Conservation (phyloP, 2,329 filamentous ascomycete species). For the Cercospora sp. region DNA sequence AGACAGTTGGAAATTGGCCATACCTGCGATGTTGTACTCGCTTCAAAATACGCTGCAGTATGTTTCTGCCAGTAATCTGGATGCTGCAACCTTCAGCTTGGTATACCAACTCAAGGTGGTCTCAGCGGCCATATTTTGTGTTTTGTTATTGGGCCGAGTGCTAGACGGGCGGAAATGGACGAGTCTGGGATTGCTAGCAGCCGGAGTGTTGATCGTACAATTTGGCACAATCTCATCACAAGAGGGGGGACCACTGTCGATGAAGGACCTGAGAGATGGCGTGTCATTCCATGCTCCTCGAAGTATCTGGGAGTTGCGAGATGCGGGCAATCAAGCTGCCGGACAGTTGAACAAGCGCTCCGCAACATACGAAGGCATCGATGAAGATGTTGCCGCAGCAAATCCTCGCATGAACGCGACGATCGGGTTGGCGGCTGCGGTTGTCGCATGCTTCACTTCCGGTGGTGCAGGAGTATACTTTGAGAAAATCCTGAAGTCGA, state of each 20-base stretch:
- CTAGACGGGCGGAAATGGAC: slow-evolving; percentile 76
- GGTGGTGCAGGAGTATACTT: slow-evolving; percentile 84
- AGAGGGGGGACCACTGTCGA: slow-evolving; percentile 54
- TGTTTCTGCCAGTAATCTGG: slow-evolving; percentile 83
- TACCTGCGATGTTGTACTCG: slow-evolving; percentile 86
- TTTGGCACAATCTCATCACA: slow-evolving; percentile 63
- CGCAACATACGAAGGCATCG: slow-evolving; percentile 87
- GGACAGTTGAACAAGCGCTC: slow-evolving; percentile 65
- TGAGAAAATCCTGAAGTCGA: slow-evolving; percentile 86
- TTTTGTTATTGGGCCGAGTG: slow-evolving; percentile 69
- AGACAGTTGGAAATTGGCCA: slow-evolving; percentile 91
- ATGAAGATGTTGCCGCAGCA: slow-evolving; percentile 58
- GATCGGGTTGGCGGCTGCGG: slow-evolving; percentile 74
- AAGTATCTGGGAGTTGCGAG: slow-evolving; percentile 73
- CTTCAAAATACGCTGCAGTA: slow-evolving; percentile 94
- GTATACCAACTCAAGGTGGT: slow-evolving; percentile 94
- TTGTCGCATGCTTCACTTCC: slow-evolving; percentile 75
- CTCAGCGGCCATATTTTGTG: slow-evolving; percentile 83
- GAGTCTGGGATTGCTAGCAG: slow-evolving; percentile 72
- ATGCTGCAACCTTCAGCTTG: slow-evolving; percentile 90
- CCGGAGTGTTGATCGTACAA: slow-evolving; percentile 83
- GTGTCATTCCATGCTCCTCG: slow-evolving; percentile 67
- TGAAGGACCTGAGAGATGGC: slow-evolving; percentile 64
- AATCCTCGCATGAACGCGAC: slow-evolving; percentile 70
- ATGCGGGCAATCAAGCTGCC: slow-evolving; percentile 56